phyloP scores from a whole-genome alignment of 1,284 basidiomycete species.

The Rhodotorula sp. region DNA sequence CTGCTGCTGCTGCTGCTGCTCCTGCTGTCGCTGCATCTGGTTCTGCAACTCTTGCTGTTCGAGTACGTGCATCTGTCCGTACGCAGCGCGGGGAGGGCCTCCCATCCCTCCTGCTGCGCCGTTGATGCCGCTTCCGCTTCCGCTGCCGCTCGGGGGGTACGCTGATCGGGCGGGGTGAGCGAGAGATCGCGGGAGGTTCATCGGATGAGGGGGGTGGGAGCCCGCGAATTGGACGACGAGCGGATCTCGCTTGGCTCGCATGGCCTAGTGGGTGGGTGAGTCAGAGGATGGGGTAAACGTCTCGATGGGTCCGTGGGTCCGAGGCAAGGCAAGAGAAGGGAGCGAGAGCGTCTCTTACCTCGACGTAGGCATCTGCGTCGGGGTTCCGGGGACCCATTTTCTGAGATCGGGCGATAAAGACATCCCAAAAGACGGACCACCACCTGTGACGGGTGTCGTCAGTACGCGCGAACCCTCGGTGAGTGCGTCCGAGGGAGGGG shows the following conservation, averaged over 20 bases:
- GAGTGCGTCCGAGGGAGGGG: neutral
- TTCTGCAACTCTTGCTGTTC: slow-evolving; percentile 40
- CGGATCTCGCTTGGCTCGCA: slow-evolving; percentile 37
- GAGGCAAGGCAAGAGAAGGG: too few species aligned
- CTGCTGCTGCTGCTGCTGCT: neutral
- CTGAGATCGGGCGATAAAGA: slow-evolving; percentile 48
- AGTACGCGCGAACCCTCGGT: neutral
- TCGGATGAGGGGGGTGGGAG: slow-evolving; percentile 9
- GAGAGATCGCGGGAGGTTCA: slow-evolving; percentile 39
- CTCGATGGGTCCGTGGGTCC: too few species aligned
- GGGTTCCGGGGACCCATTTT: slow-evolving; percentile 49
- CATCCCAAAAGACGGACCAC: slow-evolving; percentile 54
- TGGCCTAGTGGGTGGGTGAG: slow-evolving; percentile 19
- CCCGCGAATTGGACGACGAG: slow-evolving; percentile 31
- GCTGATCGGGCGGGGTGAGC: slow-evolving; percentile 25
- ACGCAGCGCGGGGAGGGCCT: slow-evolving; percentile 17
- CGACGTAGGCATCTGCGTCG: slow-evolving; percentile 48
- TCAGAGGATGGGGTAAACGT: too few species aligned
- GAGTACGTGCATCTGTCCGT: slow-evolving; percentile 38
- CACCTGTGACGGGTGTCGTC: slow-evolving; percentile 42
- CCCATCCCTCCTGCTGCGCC: too few species aligned
- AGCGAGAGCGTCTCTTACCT: slow-evolving; percentile 45
- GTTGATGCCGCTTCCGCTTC: too few species aligned
- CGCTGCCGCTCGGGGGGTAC: neutral
- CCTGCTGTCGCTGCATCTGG: slow-evolving; percentile 20